Percentiles rank a stretch among this genome's conserved stretches.
Conservation (phyloP, 305 asterid species). For the Petunia hybrid region DNA sequence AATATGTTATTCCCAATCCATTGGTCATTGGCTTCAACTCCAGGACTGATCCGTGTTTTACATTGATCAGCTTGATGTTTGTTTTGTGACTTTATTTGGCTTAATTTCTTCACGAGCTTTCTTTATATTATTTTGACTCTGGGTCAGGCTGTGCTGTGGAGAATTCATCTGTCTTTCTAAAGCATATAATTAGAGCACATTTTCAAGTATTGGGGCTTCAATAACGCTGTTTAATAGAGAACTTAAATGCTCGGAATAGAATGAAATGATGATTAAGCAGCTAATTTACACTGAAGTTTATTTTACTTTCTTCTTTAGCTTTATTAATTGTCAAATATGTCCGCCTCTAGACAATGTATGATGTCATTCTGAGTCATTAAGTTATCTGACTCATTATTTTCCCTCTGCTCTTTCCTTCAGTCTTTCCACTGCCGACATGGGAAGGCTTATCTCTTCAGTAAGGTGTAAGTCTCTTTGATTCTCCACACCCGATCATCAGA, state of each 20-base stretch:
- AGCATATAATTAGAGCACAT: not conserved
- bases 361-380: constrained; percentile 14
- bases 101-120: not conserved
- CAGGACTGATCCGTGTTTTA: not conserved
- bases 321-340: not conserved
- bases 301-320: constrained; percentile 4
- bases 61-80: constrained; percentile 1
- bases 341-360: not conserved
- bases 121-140: not conserved
- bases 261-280: not conserved
- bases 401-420: constrained; percentile 55
- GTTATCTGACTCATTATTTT: constrained; percentile 34
- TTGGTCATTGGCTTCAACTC: not conserved
- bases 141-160: not conserved
- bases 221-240: not conserved
- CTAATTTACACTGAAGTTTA: not conserved
- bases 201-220: not conserved
- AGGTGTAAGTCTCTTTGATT: constrained; percentile 77
- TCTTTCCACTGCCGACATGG: constrained; percentile 80
- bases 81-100: constrained; percentile 16
- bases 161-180: not conserved
- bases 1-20: constrained; percentile 4
- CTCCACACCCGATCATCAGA: constrained; percentile 32
- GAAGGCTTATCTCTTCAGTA: constrained; percentile 91
- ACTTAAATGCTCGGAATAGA: constrained; percentile 20